Percentiles rank a stretch among this genome's conserved stretches.
Evolutionary conservation across 139 green algal species (phyloP).

Genomic region (Limnomonas spitsbergensis): DNA sequence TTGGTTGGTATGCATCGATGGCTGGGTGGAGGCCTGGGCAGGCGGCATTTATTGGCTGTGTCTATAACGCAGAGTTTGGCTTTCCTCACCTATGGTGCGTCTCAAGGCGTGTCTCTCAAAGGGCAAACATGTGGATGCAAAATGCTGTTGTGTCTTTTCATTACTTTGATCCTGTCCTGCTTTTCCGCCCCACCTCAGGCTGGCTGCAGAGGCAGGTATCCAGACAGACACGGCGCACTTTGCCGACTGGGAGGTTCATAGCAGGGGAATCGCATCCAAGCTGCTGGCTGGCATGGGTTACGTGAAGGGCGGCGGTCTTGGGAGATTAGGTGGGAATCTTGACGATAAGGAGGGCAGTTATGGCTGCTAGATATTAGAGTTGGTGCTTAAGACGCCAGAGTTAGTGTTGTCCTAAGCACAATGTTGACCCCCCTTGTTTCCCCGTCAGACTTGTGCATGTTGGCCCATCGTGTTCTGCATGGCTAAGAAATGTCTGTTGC

Average conservation of each 20-base stretch:
- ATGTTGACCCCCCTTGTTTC: too few species aligned
- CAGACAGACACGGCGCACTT: conserved; percentile 43
- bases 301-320: conserved; percentile 31
- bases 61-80: neutral
- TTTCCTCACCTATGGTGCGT: neutral
- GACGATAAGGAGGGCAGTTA: too few species aligned
- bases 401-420: neutral
- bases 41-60: neutral
- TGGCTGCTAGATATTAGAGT: conserved; percentile 1
- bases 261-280: conserved; percentile 47
- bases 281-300: conserved; percentile 55
- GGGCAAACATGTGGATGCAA: neutral
- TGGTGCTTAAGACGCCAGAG: neutral
- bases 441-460: neutral
- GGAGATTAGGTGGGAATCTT: conserved; percentile 24
- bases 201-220: conserved; percentile 5
- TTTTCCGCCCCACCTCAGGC: neutral
- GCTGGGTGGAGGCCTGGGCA: too few species aligned
- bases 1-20: neutral
- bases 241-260: conserved; percentile 45
- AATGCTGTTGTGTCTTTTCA: neutral
- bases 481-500: neutral
- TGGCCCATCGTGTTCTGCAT: neutral
- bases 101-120: neutral
- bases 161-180: neutral